A percentile compares a stretch with the other conserved stretches of the same genome.
phyloP scores from a whole-genome alignment of 139 green algal genomes.

The Tetradesmus obliquus region DNA sequence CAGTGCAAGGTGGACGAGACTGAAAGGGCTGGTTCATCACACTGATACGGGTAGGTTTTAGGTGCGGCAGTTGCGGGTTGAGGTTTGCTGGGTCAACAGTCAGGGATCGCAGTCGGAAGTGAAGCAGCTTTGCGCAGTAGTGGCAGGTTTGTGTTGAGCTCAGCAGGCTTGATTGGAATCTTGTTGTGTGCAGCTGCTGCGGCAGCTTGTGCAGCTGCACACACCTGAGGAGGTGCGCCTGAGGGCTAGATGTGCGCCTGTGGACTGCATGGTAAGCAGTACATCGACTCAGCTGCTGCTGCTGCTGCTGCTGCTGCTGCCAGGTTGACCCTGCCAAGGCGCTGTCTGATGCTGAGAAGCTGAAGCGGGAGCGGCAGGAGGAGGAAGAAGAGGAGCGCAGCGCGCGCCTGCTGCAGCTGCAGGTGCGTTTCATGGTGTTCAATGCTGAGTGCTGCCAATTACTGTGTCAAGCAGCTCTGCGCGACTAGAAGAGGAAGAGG shows the following conservation, averaged over 20 bases:
- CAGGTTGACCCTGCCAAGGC: conserved; percentile 57
- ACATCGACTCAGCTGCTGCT: no score
- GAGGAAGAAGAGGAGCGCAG: conserved; percentile 51
- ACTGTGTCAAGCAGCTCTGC: conserved; percentile 17
- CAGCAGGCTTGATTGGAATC: not conserved
- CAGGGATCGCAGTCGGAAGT: no score
- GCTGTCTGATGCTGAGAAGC: conserved; percentile 58
- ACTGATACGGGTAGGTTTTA: conserved; percentile 40
- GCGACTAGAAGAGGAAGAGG: conserved; percentile 52
- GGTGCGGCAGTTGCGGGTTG: no score
- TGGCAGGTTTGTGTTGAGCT: not conserved
- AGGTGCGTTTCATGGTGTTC: conserved; percentile 10
- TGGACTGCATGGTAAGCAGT: no score
- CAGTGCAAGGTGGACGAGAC: conserved; percentile 96
- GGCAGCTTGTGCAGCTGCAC: no score
- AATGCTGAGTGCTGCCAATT: no score
- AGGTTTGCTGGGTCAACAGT: no score
- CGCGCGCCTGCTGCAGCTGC: conserved; percentile 48
- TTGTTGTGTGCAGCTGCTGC: not conserved
- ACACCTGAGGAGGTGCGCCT: no score
- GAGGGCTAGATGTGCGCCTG: no score
- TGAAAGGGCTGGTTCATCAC: conserved; percentile 96
- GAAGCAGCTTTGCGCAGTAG: no score
- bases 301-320: not conserved
- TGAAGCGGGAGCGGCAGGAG: conserved; percentile 65